phyloP scores from a whole-genome alignment of 345 rosid genomes.

The Ailanthus altissimus region DNA sequence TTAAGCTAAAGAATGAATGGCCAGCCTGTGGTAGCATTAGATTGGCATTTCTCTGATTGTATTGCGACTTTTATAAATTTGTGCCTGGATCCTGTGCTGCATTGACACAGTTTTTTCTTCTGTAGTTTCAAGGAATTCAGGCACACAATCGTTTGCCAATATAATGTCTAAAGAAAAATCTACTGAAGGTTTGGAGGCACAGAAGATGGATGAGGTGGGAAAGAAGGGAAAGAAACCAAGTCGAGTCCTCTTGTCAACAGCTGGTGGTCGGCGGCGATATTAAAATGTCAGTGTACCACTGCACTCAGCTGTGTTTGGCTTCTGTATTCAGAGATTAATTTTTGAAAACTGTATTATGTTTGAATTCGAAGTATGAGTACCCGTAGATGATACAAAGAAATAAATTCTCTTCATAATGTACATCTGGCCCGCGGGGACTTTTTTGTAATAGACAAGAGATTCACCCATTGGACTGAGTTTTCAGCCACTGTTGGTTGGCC shows the following conservation, averaged over 20 bases:
- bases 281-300: constrained; percentile 24
- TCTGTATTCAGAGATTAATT: not conserved
- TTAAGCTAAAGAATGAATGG: not conserved
- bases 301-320: not conserved
- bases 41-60: not conserved
- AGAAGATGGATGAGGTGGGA: constrained; percentile 52
- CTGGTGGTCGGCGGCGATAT: constrained; percentile 81
- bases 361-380: not conserved
- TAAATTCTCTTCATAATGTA: not conserved
- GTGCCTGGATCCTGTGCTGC: not conserved
- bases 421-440: not conserved
- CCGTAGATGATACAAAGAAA: not conserved
- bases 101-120: constrained; percentile 2
- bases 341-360: not conserved
- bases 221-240: constrained; percentile 78
- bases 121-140: constrained; percentile 55
- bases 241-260: constrained; percentile 80
- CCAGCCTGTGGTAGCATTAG: not conserved
- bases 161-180: constrained; percentile 58
- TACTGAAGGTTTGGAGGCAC: constrained; percentile 38
- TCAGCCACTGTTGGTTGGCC: too few relatives aligned
- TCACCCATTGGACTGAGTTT: not conserved
- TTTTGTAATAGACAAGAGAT: not conserved
- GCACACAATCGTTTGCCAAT: constrained; percentile 71
- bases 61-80: not conserved